A percentile compares a stretch with the other conserved stretches of the same genome.
Conservation (phyloP, 257 asterid genomes). For the Solanum paucissectum region DNA sequence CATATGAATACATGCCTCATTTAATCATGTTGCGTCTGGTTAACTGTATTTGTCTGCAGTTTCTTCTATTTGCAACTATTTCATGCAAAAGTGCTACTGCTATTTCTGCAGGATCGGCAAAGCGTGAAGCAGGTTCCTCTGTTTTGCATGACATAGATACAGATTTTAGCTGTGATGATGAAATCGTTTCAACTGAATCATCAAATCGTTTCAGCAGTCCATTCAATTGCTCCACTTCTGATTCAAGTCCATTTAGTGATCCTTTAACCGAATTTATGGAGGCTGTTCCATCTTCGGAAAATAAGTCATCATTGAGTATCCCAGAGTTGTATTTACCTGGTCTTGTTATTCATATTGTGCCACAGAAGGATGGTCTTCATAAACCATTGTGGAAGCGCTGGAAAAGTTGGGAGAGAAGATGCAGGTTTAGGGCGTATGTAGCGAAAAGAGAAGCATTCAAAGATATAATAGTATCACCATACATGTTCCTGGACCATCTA, state of each 20-base stretch:
- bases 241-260: not conserved
- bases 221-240: not conserved
- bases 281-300: constrained; percentile 7
- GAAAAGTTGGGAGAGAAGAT: constrained; percentile 5
- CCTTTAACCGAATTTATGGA: not conserved
- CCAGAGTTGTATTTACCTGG: constrained; percentile 23
- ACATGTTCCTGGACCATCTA: constrained; percentile 27
- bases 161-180: not conserved
- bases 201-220: not conserved
- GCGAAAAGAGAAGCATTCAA: constrained; percentile 18
- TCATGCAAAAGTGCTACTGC: not conserved
- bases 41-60: not conserved
- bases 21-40: not conserved
- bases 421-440: constrained; percentile 10
- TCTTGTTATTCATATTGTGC: constrained; percentile 16
- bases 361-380: not conserved
- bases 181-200: not conserved
- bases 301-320: not conserved
- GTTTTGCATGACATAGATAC: not conserved
- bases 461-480: constrained; percentile 18
- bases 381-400: constrained; percentile 13
- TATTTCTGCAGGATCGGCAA: not conserved
- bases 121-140: not conserved
- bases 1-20: not conserved
- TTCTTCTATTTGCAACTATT: not conserved